Evolutionary conservation across 768 basidiomycete genomes (phyloP), one percentile per base, ranked within the genome.

Genomic region (Amylocystis lapponica): DNA sequence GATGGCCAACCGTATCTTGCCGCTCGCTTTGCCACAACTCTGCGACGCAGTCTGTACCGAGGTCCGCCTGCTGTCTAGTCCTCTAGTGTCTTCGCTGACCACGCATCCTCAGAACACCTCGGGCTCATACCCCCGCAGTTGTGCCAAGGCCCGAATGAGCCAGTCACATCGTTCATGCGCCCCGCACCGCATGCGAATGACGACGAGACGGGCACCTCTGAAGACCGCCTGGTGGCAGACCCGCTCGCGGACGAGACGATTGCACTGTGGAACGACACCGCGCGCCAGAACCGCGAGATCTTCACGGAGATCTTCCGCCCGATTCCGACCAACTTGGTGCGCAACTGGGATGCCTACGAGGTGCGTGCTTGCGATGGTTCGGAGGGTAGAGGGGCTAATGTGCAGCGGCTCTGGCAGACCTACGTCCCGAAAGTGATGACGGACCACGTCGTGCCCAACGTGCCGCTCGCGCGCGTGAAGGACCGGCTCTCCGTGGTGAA

Each of bases 291-390:
- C 60, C 71, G 89, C 42, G 84, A 87, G 58, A 73, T 93, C 43
- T 95, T 91, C 53, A 82, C 85, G 4, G 87, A 90, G 65, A 54
- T 93, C 23, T 96, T 95, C 72, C 74, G 81, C 30, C 82, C 86
- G n/a, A 78, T 90, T 13, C 91, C 92, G 3, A 84, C 81, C 11
- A 91, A 96, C 64, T 63, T 84, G 21, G 84, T 94, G 38, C 73
- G 81, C 48, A 72, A 73, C 43, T 93, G 88, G 90, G 66, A 74
- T 8, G 76, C 79, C 4, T 95, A 93, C 58, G 81, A 85, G 39
- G 86, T 86, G 52, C 22, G 78, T 62, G 43, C 43, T 31, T 39
- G 8, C 20, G 13, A 19, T 13, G 26, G 31, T 36, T 39, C 14
- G 16, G 30, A 14, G 44, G 27, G 12, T 0, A n/a, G 12, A 26